Conservation (phyloP, 768 basidiomycete genomes). For the Cystofilobasidium macerans region DNA sequence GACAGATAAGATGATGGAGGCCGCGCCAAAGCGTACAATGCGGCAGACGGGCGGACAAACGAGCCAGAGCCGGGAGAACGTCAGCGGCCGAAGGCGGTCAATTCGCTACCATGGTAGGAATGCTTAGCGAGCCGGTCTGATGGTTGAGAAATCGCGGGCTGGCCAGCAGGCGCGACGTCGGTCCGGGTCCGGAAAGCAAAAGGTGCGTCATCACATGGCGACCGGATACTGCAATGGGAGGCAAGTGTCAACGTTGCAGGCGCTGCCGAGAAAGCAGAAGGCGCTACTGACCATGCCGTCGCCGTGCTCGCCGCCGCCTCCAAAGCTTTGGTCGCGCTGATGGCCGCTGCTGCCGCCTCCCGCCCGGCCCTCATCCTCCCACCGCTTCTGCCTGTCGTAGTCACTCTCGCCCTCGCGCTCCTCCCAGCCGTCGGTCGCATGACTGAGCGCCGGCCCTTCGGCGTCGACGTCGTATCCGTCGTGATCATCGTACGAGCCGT, state of each 20-base stretch:
- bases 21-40: no score
- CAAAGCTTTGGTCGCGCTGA: background rate
- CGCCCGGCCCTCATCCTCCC: slow-evolving; percentile 4
- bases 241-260: background rate
- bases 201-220: background rate
- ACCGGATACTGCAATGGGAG: background rate
- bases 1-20: no score
- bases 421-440: background rate
- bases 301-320: slow-evolving; percentile 1
- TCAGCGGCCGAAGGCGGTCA: no score
- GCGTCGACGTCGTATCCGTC: background rate
- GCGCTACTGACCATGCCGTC: background rate
- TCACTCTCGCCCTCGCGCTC: slow-evolving; percentile 2
- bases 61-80: no score
- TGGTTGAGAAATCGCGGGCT: no score
- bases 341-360: background rate
- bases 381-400: background rate
- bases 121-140: no score
- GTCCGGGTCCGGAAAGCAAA: no score
- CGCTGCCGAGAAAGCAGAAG: background rate
- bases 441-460: background rate
- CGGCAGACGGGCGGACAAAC: no score
- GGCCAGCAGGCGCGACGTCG: no score
- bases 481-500: background rate
- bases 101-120: no score